These are phyloP conservation scores for Colletotrichum horii DNA, from an alignment of 2,329 filamentous ascomycete species.

Conservation along the genomic window DNA sequence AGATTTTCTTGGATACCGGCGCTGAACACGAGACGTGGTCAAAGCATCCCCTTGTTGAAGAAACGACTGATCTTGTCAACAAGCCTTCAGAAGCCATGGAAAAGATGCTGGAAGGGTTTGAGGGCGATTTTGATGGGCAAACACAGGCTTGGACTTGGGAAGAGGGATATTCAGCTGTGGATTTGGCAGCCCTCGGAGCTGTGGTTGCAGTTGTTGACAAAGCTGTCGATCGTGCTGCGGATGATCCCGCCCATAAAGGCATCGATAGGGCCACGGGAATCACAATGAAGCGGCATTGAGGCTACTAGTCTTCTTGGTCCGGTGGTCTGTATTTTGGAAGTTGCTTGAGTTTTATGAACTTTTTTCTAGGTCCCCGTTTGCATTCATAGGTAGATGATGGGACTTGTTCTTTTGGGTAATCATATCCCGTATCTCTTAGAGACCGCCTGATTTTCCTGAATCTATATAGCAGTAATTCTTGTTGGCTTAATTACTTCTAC, in stretches of 20 bases:
- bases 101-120: background rate
- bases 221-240: background rate
- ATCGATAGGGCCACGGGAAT: background rate
- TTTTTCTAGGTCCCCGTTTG: too few species aligned
- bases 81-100: background rate
- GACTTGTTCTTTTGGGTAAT: too few species aligned
- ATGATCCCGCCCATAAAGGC: background rate
- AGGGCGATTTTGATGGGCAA: background rate
- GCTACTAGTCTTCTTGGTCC: too few species aligned
- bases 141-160: background rate
- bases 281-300: too few species aligned
- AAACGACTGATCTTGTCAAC: background rate
- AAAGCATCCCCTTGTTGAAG: background rate
- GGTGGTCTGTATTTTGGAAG: too few species aligned
- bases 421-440: too few species aligned
- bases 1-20: background rate
- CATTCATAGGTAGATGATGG: too few species aligned
- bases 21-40: background rate
- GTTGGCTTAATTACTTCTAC: too few species aligned
- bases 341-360: too few species aligned
- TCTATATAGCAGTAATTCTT: too few species aligned
- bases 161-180: background rate
- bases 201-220: background rate
- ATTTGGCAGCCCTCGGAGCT: background rate
- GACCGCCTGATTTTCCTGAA: too few species aligned